Conservation (phyloP, 2,329 filamentous ascomycete species). For the Cercospora janseana region DNA sequence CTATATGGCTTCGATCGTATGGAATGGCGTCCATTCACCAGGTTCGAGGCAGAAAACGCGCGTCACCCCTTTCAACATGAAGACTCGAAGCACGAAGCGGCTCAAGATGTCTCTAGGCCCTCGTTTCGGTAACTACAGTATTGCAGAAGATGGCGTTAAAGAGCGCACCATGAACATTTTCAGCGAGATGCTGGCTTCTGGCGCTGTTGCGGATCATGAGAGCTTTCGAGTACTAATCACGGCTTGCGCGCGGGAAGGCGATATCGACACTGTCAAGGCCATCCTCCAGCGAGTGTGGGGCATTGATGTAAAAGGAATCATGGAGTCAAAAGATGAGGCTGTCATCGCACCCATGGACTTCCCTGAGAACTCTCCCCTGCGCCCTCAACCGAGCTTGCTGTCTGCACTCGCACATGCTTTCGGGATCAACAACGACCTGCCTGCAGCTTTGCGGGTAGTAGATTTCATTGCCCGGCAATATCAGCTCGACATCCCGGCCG, state of each 20-base stretch:
- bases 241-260: conserved; percentile 54
- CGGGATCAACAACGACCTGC: conserved; percentile 63
- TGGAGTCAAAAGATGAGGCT: conserved; percentile 35
- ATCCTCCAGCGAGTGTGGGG: conserved; percentile 56
- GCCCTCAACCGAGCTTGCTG: conserved; percentile 60
- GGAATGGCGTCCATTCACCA: conserved; percentile 40
- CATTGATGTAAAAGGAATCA: conserved; percentile 49
- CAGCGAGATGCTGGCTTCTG: conserved; percentile 48
- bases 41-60: conserved; percentile 42
- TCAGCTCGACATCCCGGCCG: conserved; percentile 54
- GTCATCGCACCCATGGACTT: conserved; percentile 41
- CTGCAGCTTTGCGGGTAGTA: conserved; percentile 58
- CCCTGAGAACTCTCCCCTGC: conserved; percentile 52
- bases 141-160: conserved; percentile 35
- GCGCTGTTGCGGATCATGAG: conserved; percentile 49
- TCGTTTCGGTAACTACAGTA: conserved; percentile 29
- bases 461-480: conserved; percentile 63
- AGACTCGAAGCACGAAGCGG: conserved; percentile 20
- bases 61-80: conserved; percentile 38
- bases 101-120: neutral
- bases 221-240: conserved; percentile 56
- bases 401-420: conserved; percentile 67
- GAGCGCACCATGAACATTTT: conserved; percentile 42
- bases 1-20: conserved; percentile 52
- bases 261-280: conserved; percentile 47